Percentiles rank a stretch among this genome's conserved stretches.
Evolutionary conservation across 768 basidiomycete species (phyloP).

Genomic region (Boletales sp.): DNA sequence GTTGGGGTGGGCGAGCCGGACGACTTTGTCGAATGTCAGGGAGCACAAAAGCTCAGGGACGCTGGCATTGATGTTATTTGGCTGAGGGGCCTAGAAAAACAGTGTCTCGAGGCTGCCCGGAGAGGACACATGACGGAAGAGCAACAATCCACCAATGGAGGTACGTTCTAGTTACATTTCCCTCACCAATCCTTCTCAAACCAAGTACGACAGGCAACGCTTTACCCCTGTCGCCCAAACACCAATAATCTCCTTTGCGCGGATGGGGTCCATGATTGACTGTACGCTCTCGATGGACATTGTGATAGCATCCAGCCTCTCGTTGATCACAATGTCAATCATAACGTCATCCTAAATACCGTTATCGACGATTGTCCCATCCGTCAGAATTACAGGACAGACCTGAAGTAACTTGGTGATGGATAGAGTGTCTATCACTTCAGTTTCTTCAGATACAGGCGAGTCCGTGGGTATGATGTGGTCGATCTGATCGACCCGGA

Average conservation of each 20-base stretch:
- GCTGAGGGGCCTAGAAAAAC: conserved; percentile 67
- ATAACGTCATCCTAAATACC: conserved; percentile 31
- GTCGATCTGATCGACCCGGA: conserved; percentile 27
- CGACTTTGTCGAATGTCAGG: conserved; percentile 94
- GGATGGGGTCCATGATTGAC: conserved; percentile 10
- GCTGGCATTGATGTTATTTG: conserved; percentile 77
- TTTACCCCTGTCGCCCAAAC: conserved; percentile 20
- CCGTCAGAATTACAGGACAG: background rate
- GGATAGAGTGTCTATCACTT: conserved; percentile 13
- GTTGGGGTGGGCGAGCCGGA: conserved; percentile 89
- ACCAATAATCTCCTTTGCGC: conserved; percentile 16
- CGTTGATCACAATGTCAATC: conserved; percentile 28
- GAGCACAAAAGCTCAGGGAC: conserved; percentile 64
- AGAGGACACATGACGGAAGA: conserved; percentile 37
- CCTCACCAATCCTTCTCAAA: conserved; percentile 1
- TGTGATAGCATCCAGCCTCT: conserved; percentile 13
- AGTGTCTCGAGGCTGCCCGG: conserved; percentile 80
- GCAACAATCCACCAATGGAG: background rate
- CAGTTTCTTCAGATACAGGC: conserved; percentile 5
- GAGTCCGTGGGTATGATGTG: conserved; percentile 31
- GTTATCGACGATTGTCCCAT: background rate
- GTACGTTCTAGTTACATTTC: conserved; percentile 3
- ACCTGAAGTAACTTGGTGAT: conserved; percentile 28
- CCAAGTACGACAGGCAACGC: conserved; percentile 4
- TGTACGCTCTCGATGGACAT: conserved; percentile 21